Conservation (phyloP, 192 early-diverging fungal species). For the Podila minutissima region DNA sequence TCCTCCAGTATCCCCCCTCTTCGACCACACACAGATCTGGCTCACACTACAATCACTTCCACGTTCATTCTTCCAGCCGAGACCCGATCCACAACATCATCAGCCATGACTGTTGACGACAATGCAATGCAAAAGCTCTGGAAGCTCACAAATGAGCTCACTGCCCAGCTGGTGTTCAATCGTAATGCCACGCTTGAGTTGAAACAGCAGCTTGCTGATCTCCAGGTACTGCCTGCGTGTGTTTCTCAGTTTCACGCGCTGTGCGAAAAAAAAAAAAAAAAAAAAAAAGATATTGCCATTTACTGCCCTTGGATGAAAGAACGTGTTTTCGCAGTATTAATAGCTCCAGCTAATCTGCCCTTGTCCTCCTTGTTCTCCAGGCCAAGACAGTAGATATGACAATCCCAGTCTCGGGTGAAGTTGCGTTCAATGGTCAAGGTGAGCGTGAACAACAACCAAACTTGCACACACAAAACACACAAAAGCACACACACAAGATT, state of each 20-base stretch:
- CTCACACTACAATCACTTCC: background rate
- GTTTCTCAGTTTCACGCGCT: background rate
- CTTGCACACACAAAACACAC: background rate
- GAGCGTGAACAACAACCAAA: background rate
- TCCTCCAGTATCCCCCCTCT: no score
- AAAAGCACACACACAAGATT: background rate
- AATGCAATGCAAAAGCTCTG: constrained; percentile 55
- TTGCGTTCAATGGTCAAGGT: background rate
- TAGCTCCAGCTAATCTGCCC: background rate
- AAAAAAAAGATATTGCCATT: background rate
- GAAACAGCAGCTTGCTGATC: constrained; percentile 50
- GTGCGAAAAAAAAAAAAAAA: background rate
- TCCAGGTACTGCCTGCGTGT: constrained; percentile 39
- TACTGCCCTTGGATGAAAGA: background rate
- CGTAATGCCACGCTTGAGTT: constrained; percentile 48
- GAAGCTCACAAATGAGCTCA: constrained; percentile 59
- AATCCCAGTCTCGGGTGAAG: background rate
- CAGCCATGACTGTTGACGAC: constrained; percentile 53
- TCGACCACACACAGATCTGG: background rate
- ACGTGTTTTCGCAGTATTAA: background rate
- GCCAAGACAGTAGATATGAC: background rate
- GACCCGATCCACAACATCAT: background rate
- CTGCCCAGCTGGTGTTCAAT: constrained; percentile 54
- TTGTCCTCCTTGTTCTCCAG: background rate
- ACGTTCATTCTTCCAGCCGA: background rate